phyloP scores from a whole-genome alignment of 305 asterid species.

The Euphrasia arctica region DNA sequence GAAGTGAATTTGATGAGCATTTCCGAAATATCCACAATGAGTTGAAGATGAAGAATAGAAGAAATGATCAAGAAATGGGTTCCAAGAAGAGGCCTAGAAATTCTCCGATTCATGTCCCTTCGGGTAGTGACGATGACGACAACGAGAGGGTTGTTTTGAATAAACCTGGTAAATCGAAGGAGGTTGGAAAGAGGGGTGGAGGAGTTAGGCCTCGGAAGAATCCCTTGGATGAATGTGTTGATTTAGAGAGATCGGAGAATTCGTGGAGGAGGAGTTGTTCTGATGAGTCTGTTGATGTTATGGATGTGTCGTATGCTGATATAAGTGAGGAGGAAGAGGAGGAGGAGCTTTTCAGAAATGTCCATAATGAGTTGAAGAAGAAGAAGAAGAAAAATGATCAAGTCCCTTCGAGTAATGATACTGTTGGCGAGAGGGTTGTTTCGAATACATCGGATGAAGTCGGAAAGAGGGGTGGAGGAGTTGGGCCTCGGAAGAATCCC shows the following conservation, averaged over 20 bases:
- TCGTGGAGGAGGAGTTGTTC: neutral
- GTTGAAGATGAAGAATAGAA: too few relatives aligned
- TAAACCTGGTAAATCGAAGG: neutral
- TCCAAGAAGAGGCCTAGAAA: too few relatives aligned
- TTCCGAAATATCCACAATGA: too few relatives aligned
- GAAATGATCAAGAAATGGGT: too few relatives aligned
- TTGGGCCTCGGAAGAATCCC: slow-evolving; percentile 2
- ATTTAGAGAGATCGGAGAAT: slow-evolving; percentile 19
- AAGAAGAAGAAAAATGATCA: too few relatives aligned
- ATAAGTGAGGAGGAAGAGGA: slow-evolving; percentile 42
- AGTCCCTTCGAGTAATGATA: neutral
- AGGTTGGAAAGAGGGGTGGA: neutral
- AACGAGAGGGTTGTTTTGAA: slow-evolving; percentile 5
- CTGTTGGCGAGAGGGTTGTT: neutral
- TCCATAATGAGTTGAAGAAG: too few relatives aligned
- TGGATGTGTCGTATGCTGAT: neutral
- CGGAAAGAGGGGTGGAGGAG: neutral
- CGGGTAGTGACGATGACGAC: neutral
- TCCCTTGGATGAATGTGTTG: slow-evolving; percentile 14
- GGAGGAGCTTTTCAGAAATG: slow-evolving; percentile 12
- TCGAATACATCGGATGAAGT: slow-evolving; percentile 7
- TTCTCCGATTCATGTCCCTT: too few relatives aligned
- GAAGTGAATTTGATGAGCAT: slow-evolving; percentile 14
- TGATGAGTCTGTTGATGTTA: slow-evolving; percentile 17
- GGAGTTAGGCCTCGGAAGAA: slow-evolving; percentile 15